Conservation (phyloP, 345 rosid species). For the Corchorus olitorius region DNA sequence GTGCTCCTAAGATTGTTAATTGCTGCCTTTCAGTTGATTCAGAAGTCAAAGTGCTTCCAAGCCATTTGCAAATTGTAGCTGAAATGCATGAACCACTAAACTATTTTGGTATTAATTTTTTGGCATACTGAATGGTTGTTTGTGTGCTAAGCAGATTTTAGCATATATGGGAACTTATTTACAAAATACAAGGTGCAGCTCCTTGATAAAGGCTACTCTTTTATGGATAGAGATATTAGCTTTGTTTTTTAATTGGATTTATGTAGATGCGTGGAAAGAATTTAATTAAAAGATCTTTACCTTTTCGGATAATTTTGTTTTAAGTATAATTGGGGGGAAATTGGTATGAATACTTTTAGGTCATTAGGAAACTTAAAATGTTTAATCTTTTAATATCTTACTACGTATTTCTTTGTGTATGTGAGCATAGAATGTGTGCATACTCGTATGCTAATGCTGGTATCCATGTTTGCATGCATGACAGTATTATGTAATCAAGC, state of each 20-base stretch:
- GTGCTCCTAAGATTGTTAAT: neutral
- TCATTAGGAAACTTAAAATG: neutral
- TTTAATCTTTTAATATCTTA: neutral
- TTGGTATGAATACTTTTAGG: neutral
- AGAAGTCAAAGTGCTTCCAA: neutral
- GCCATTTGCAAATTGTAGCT: neutral
- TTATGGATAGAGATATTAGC: neutral
- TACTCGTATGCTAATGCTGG: slow-evolving; percentile 7
- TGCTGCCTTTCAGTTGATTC: slow-evolving; percentile 11
- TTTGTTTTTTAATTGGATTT: neutral
- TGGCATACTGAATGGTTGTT: neutral
- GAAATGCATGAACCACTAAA: neutral
- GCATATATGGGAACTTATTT: slow-evolving; percentile 11
- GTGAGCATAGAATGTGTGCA: neutral
- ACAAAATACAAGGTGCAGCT: neutral
- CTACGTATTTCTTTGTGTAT: neutral
- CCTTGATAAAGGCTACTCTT: neutral
- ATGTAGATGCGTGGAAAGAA: neutral
- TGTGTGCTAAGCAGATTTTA: neutral
- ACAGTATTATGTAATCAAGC: neutral
- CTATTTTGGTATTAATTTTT: neutral
- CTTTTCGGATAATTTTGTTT: neutral
- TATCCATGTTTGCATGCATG: neutral
- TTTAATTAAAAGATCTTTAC: neutral
- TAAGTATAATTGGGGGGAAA: neutral